Evolutionary conservation across 768 basidiomycete species (phyloP).

Genomic region (Pluteus cervinus): DNA sequence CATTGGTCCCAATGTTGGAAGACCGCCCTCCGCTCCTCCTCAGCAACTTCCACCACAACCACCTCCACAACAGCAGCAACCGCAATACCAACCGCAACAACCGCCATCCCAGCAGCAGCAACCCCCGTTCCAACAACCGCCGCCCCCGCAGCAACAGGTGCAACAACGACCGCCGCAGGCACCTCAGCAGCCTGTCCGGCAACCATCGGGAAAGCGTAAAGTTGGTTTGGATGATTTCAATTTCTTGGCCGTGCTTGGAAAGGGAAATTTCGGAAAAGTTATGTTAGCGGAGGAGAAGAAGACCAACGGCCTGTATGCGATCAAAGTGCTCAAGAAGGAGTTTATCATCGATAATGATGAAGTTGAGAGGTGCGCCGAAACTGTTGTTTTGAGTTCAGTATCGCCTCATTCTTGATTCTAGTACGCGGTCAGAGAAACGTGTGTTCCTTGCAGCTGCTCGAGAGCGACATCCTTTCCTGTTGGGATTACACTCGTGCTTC

Average conservation of each 20-base stretch:
- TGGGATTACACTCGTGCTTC: slow-evolving; percentile 97
- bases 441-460: slow-evolving; percentile 96
- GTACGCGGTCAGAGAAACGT: slow-evolving; percentile 98
- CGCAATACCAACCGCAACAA: slow-evolving; percentile 13
- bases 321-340: slow-evolving; percentile 99
- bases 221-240: slow-evolving; percentile 99
- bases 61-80: slow-evolving; percentile 19
- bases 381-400: not conserved
- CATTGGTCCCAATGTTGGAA: slow-evolving; percentile 19
- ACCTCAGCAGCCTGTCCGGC: slow-evolving; percentile 33
- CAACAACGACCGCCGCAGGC: slow-evolving; percentile 21
- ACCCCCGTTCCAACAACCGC: slow-evolving; percentile 23
- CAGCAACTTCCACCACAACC: slow-evolving; percentile 16
- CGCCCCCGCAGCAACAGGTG: slow-evolving; percentile 13
- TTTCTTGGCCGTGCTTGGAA: slow-evolving; percentile 95
- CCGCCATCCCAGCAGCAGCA: slow-evolving; percentile 18
- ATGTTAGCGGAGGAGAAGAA: slow-evolving; percentile 99
- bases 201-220: slow-evolving; percentile 61
- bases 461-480: slow-evolving; percentile 95
- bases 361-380: slow-evolving; percentile 78
- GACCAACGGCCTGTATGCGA: slow-evolving; percentile 85
- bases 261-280: slow-evolving; percentile 99
- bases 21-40: slow-evolving; percentile 28
- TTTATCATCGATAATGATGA: slow-evolving; percentile 99
- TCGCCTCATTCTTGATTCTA: slow-evolving; percentile 25